These are phyloP conservation scores for Zea luxurians DNA, from an alignment of 176 grass and related monocot genomes.

Conservation along the genomic window DNA sequence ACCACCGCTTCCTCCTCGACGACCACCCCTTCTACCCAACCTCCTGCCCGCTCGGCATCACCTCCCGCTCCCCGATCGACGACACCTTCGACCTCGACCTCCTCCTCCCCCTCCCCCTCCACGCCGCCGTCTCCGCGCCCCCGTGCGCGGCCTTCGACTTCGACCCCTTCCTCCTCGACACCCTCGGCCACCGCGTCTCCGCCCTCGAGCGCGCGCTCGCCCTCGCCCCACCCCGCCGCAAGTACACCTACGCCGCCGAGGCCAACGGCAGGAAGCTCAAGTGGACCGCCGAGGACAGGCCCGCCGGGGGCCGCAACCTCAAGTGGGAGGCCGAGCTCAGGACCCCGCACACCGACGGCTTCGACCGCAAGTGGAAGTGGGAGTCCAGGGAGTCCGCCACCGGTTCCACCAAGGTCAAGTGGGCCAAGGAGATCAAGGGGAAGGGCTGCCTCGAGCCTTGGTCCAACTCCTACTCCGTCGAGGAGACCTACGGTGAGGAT, in stretches of 20 bases:
- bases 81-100: conserved; percentile 38
- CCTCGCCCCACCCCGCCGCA: conserved; percentile 16
- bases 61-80: conserved; percentile 2
- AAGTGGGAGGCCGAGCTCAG: conserved; percentile 64
- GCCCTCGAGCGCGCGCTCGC: conserved; percentile 61
- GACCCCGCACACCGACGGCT: conserved; percentile 52
- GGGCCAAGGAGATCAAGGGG: conserved; percentile 74
- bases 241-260: conserved; percentile 64
- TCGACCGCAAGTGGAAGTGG: conserved; percentile 87
- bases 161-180: conserved; percentile 44
- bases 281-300: conserved; percentile 59
- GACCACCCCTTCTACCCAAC: not conserved
- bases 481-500: conserved; percentile 38
- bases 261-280: conserved; percentile 61
- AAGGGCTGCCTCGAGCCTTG: conserved; percentile 52
- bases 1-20: conserved; percentile 19
- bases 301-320: conserved; percentile 33
- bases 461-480: conserved; percentile 57
- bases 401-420: conserved; percentile 45
- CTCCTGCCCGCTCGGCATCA: conserved; percentile 40
- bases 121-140: not conserved
- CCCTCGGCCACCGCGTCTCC: conserved; percentile 57
- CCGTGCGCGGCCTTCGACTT: not conserved
- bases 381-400: conserved; percentile 46
- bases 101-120: conserved; percentile 3